A percentile compares a stretch with the other conserved stretches of the same genome.
Evolutionary conservation across 306 rosid species (phyloP).

Genomic region (Canavalia ensiformis): DNA sequence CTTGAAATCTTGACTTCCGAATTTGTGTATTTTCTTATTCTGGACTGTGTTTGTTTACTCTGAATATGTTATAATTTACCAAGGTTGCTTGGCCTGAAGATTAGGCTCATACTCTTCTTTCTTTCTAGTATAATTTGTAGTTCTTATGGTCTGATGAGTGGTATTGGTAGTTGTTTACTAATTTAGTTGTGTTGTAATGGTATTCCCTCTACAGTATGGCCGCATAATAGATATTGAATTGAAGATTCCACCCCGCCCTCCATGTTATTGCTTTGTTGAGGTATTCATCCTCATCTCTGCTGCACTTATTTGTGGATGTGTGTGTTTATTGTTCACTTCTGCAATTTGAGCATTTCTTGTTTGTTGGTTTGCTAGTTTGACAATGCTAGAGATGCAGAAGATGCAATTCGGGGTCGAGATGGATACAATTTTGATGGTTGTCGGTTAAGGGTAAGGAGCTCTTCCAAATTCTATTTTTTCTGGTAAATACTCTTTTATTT

Average conservation of each 20-base stretch:
- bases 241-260: constrained; percentile 98
- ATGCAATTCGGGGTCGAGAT: constrained; percentile 96
- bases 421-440: constrained; percentile 99
- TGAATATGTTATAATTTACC: constrained; percentile 7
- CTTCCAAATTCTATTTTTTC: neutral
- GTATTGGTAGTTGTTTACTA: constrained; percentile 42
- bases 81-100: neutral
- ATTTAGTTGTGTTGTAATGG: constrained; percentile 30
- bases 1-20: neutral
- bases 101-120: neutral
- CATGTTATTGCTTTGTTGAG: constrained; percentile 98
- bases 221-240: constrained; percentile 92
- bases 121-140: neutral
- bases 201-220: constrained; percentile 81
- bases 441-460: constrained; percentile 80
- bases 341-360: constrained; percentile 10
- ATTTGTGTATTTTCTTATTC: neutral
- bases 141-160: neutral
- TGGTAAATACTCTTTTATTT: neutral
- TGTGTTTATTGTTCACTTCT: neutral
- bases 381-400: constrained; percentile 95
- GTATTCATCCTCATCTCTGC: constrained; percentile 51
- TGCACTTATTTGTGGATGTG: neutral
- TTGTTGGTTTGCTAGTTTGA: constrained; percentile 73
- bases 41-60: neutral